Base-by-base conservation (phyloP, 495 filamentous ascomycete genomes). In the Acidiella bohemica region DNA sequence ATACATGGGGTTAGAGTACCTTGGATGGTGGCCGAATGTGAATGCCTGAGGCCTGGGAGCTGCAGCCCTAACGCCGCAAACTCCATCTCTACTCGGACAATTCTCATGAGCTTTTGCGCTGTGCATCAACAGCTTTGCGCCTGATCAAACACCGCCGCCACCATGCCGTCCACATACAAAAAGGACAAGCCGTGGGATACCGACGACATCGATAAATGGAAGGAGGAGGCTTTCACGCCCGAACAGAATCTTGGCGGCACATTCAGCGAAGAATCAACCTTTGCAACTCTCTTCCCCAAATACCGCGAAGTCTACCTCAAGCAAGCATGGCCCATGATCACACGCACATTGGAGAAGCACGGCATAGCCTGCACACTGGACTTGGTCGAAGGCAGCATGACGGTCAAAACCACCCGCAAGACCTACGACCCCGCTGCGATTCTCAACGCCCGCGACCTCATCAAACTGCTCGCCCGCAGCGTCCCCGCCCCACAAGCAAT, bases 131-230 rank as follows among this genome's bases (percentile, higher is more conserved):
- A n/a, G n/a, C 28, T 32, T 41, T 41, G 38, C 38, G 38, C 38
- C 38, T 13, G 23, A n/a, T 14, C 2, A n/a, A 28, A 11, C 36
- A 32, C 23, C 22, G 36, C 27, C 23, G 3, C 18, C 42, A 39
- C 31, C 5, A 95, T 95, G 88, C 88, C 88, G 41, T 92, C 84
- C 38, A 94, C 84, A 41, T 78, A 94, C 66, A 90, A 94, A 43
- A 78, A 72, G 43, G 85, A 94, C 4, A 97, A 97, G 59, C 83
- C 90, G 25, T 96, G 88, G 90, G 88, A 97, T 59, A 94, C 85
- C 34, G 85, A 90, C 42, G 90, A 94, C 53, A 85, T 95, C 49
- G 88, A 97, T 59, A 93, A 93, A 58, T 97, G 88, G 88, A 90
- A 86, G 72, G 68, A 82, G 55, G 84, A 93, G 35, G 63, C 75